Evolutionary conservation across 768 basidiomycete species (phyloP).

Genomic region (Trichaptum fuscoviolaceum): DNA sequence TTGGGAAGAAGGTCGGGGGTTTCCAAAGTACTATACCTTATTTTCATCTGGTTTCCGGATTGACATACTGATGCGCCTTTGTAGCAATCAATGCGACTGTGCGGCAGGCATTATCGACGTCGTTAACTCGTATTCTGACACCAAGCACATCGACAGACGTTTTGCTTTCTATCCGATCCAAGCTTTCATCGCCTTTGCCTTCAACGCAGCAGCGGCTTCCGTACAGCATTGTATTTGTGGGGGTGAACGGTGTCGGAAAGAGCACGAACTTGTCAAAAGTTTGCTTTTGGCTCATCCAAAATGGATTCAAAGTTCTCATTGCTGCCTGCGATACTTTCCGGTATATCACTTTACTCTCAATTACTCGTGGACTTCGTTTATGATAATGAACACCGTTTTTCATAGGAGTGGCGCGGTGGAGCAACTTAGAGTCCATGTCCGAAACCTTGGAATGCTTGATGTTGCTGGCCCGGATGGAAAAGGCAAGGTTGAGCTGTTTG

Average conservation of each 20-base stretch:
- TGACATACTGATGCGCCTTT: conserved; percentile 12
- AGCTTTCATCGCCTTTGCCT: conserved; percentile 67
- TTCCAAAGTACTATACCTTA: conserved; percentile 52
- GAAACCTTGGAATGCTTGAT: conserved; percentile 85
- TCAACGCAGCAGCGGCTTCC: conserved; percentile 77
- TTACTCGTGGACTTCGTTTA: conserved; percentile 7
- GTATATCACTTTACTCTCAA: conserved; percentile 29
- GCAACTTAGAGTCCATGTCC: conserved; percentile 93
- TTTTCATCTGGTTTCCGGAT: conserved; percentile 7
- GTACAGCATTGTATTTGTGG: conserved; percentile 93
- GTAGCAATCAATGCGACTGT: conserved; percentile 83
- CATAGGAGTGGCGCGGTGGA: conserved; percentile 92
- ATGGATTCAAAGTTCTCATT: conserved; percentile 86
- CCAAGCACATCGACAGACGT: conserved; percentile 98
- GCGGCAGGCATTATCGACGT: conserved; percentile 72
- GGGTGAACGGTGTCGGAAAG: conserved; percentile 98
- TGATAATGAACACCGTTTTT: neutral
- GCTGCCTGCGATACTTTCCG: conserved; percentile 99
- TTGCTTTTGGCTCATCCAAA: conserved; percentile 98
- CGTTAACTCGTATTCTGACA: conserved; percentile 89
- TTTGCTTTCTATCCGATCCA: conserved; percentile 86
- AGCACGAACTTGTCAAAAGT: conserved; percentile 98
- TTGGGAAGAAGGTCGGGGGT: conserved; percentile 87
- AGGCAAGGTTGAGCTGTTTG: conserved; percentile 86
- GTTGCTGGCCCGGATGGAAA: conserved; percentile 59